Evolutionary conservation across 108 stramenopile species (phyloP), one percentile per base, ranked within the genome.

Genomic region (Nitzschia inconspicua): DNA sequence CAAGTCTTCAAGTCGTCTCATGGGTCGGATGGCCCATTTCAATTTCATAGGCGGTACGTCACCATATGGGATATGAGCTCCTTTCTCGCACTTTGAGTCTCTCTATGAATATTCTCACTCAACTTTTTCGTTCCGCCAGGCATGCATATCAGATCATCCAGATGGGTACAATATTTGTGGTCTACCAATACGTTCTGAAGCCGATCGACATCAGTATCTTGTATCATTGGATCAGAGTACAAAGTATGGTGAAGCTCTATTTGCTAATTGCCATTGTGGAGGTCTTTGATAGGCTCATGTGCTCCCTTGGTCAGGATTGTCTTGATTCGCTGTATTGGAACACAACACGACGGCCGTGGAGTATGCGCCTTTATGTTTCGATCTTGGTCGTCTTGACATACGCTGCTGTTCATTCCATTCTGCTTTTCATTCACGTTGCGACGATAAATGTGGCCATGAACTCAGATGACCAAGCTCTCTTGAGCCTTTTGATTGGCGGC

Each of bases 161-260:
- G 44, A 82, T 82, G 18, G 48, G 71, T 16, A 80, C 94, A 26
- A 73, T 96, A 13, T 75, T 65, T 49, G 63, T 88, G 26, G 81
- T 88, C 19, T 87, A 83, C 51, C 47, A 54, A 16, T 75, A 62
- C 41, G 73, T 86, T 4, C 78, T 97, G 37, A 72, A 74, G 46
- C 84, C 80, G 4, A 82, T 96, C 20, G 90, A 86, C 23, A 89
- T 99, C 44, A 89, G 91, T 13, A 78, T 86, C 9, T 76, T 97
- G 0, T 99, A 99, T 67, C 98, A 99, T 77, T 96, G 93, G 92
- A 97, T 99, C 60, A 79, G 97, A 29, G 95, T 94, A 16, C 97
- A 98, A 66, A 85, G 88, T 40, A 95, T 95, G 91, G 81, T 99
- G 40, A 98, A 99, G 80, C 86, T 99, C 6, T 99, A 99, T 70